Evolutionary conservation across 768 basidiomycete genomes (phyloP).

Genomic region (Xerocomellus dryophilus): DNA sequence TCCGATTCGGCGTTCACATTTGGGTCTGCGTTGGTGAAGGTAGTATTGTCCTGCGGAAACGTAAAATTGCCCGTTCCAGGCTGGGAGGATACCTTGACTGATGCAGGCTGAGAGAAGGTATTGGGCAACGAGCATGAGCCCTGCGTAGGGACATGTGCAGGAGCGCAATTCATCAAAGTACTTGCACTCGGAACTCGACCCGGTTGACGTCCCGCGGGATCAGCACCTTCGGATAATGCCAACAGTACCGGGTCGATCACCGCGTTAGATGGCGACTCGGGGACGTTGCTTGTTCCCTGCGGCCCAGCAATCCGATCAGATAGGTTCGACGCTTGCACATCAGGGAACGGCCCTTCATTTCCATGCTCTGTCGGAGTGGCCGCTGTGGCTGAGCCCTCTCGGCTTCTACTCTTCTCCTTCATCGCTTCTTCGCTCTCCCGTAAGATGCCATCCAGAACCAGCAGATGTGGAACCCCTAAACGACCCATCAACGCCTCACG

Average conservation of each 20-base stretch:
- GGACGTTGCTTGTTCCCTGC: neutral
- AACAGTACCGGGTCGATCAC: constrained; percentile 34
- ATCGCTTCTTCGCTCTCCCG: constrained; percentile 29
- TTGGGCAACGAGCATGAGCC: neutral
- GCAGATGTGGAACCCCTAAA: constrained; percentile 32
- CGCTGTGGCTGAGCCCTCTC: constrained; percentile 6
- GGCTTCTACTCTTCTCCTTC: constrained; percentile 3
- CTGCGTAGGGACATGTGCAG: neutral
- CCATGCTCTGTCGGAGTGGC: neutral
- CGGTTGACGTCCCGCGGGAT: neutral
- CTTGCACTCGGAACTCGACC: neutral
- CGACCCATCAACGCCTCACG: constrained; percentile 29
- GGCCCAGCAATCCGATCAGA: neutral
- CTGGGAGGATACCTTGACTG: neutral
- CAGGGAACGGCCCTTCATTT: constrained; percentile 4
- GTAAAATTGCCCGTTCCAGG: neutral
- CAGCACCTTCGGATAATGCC: constrained; percentile 21
- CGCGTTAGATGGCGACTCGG: constrained; percentile 4
- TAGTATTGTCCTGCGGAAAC: neutral
- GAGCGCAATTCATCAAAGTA: neutral
- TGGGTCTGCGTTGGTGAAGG: neutral
- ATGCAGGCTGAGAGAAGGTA: neutral
- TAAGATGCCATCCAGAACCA: constrained; percentile 37
- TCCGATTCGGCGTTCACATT: constrained; percentile 10
- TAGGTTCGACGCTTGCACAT: neutral